Conservation (phyloP, 192 early-diverging fungal species). For the Pilaira anomala region DNA sequence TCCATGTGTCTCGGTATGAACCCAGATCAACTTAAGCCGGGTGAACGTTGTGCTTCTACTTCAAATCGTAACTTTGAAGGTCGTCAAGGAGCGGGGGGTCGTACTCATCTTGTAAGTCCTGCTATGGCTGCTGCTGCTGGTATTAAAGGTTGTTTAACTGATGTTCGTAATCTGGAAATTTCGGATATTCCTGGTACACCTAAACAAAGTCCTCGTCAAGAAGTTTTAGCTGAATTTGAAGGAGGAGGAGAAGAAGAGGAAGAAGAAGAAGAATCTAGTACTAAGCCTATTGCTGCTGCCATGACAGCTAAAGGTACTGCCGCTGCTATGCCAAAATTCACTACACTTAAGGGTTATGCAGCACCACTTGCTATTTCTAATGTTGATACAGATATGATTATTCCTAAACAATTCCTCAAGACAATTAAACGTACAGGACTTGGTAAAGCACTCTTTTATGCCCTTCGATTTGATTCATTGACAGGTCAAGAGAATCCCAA, state of each 20-base stretch:
- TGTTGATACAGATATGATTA: slow-evolving; percentile 73
- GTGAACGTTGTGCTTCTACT: slow-evolving; percentile 68
- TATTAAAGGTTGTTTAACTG: slow-evolving; percentile 56
- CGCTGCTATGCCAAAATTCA: slow-evolving; percentile 59
- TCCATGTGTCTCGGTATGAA: slow-evolving; percentile 78
- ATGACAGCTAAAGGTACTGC: background rate
- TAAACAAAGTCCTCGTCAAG: slow-evolving; percentile 8
- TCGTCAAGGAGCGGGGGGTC: slow-evolving; percentile 61
- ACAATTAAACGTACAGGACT: slow-evolving; percentile 71
- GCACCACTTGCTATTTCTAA: slow-evolving; percentile 61
- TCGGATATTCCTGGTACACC: slow-evolving; percentile 35
- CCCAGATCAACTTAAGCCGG: slow-evolving; percentile 64
- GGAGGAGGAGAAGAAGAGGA: slow-evolving; percentile 11
- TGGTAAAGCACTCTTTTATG: slow-evolving; percentile 57
- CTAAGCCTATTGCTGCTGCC: slow-evolving; percentile 9
- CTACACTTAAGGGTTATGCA: slow-evolving; percentile 51
- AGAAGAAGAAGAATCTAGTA: background rate
- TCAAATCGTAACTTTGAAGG: slow-evolving; percentile 78
- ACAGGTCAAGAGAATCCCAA: slow-evolving; percentile 45
- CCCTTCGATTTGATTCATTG: slow-evolving; percentile 52
- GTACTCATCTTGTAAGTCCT: slow-evolving; percentile 63
- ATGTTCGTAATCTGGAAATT: slow-evolving; percentile 53
- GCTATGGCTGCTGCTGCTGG: slow-evolving; percentile 73
- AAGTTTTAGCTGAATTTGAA: slow-evolving; percentile 31
- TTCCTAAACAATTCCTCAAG: slow-evolving; percentile 76